These are phyloP conservation scores for Trichoderma oligosporum DNA, from an alignment of 2,329 filamentous ascomycete genomes.

Conservation along the genomic window DNA sequence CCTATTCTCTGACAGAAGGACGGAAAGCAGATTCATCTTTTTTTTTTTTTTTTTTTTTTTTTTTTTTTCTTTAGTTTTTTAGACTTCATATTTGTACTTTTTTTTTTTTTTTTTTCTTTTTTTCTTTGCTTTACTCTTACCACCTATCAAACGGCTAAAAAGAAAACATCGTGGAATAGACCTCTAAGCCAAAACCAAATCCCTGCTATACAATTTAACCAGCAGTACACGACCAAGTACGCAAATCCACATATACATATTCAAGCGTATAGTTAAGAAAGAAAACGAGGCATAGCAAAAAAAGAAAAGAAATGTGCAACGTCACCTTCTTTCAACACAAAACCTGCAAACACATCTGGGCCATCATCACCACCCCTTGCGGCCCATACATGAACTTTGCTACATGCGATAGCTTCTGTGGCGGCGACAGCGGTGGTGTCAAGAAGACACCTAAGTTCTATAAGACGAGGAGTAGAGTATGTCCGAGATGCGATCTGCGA, in stretches of 20 bases:
- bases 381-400: conserved; percentile 48
- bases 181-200: too few relatives aligned
- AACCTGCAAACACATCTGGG: conserved; percentile 51
- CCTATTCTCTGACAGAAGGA: not conserved
- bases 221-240: not conserved
- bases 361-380: conserved; percentile 46
- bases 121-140: too few relatives aligned
- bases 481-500: conserved; percentile 40
- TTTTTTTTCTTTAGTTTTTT: too few relatives aligned
- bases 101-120: too few relatives aligned
- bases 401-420: conserved; percentile 43
- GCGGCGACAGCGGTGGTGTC: conserved; percentile 30
- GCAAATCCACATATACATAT: not conserved
- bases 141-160: too few relatives aligned
- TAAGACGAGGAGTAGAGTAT: conserved; percentile 37
- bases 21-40: not conserved
- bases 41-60: not conserved
- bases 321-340: conserved; percentile 48
- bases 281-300: not conserved
- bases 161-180: too few relatives aligned
- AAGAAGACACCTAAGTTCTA: conserved; percentile 37
- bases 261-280: not conserved
- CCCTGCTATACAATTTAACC: too few relatives aligned
- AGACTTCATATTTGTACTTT: too few relatives aligned
- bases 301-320: conserved; percentile 41